Base-by-base conservation (phyloP, 306 rosid genomes). In the Begonia peltatifolia region DNA sequence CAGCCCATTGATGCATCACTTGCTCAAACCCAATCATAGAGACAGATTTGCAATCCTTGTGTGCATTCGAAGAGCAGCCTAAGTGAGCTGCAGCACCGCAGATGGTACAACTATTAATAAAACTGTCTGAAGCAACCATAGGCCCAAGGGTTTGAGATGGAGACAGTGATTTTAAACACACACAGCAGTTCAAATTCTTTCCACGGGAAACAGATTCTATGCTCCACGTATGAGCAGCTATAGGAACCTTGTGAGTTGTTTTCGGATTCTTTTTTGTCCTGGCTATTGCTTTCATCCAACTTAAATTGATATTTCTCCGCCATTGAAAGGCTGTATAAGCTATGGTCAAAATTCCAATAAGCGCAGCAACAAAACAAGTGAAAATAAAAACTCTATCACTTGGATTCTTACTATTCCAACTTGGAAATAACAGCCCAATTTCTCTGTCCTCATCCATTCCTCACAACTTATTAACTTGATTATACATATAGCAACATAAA, bases 201-300 rank as follows among this genome's bases (percentile, higher is more conserved):
- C 93, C 94, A 0, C 94, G 94, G 64, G 86, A 79, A 56, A 68
- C 80, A 3, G 99, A 75, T 66, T 86, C 99, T 22, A 81, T 48
- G 61, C 63, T 43, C 99, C 99, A 92, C 42, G 78, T 59, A 76
- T 92, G 99, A 30, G 83, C 72, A 50, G 93, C 75, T 50, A 58
- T 64, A 59, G 99, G 88, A 63, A 81, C 81, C 68, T 83, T 79
- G 47, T 78, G 83, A 56, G 81, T 75, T 9, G 82, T 74, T 69
- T 77, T 92, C 0, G 96, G 93, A 69, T 83, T 83, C 79, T 70
- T 83, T 79, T 92, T 83, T 50, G 99, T 76, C 62, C 93, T 81
- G 54, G 93, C 94, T 63, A 92, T 77, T 57, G 99, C 99, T 77
- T 64, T 92, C 83, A 75, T 92, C 96, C 99, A 92, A 81, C 87